Conservation (phyloP, 179 eudicot genomes). For the Beta corolliflora region DNA sequence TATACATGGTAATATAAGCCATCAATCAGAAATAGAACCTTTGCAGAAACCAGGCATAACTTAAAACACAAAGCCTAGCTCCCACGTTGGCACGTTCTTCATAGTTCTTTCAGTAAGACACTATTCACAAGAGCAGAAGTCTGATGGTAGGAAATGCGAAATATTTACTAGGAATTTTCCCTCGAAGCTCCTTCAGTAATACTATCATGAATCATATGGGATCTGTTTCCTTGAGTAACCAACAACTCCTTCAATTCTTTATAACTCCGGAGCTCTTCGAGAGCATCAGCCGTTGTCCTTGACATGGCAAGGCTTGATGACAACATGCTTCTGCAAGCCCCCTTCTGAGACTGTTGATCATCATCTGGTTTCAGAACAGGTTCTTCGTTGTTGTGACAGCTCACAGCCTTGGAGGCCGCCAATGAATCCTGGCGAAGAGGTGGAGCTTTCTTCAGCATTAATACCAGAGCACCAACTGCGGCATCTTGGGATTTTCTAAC, state of each 20-base stretch:
- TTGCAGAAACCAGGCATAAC: constrained; percentile 19
- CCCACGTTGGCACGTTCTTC: neutral
- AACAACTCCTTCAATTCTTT: constrained; percentile 55
- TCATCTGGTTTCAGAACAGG: constrained; percentile 18
- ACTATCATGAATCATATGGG: constrained; percentile 19
- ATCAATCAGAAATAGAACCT: constrained; percentile 16
- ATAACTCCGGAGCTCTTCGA: constrained; percentile 65
- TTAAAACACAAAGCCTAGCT: constrained; percentile 26
- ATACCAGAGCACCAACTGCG: constrained; percentile 73
- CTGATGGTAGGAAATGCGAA: neutral
- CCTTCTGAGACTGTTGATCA: constrained; percentile 27
- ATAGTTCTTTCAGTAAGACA: constrained; percentile 3
- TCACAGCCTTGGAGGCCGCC: constrained; percentile 30
- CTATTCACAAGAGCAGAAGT: constrained; percentile 32
- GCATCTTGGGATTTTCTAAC: constrained; percentile 66
- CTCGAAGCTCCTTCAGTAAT: constrained; percentile 17
- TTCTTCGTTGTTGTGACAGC: constrained; percentile 28
- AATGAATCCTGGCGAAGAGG: constrained; percentile 63
- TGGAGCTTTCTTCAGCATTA: constrained; percentile 81
- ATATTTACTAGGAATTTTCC: constrained; percentile 21
- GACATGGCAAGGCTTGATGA: constrained; percentile 41
- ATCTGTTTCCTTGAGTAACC: constrained; percentile 47
- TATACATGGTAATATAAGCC: constrained; percentile 20
- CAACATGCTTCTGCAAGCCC: constrained; percentile 34
- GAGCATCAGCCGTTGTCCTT: constrained; percentile 78